These are phyloP conservation scores for Ceratobasidium papillatum DNA, from an alignment of 1,284 basidiomycete species.

Conservation along the genomic window DNA sequence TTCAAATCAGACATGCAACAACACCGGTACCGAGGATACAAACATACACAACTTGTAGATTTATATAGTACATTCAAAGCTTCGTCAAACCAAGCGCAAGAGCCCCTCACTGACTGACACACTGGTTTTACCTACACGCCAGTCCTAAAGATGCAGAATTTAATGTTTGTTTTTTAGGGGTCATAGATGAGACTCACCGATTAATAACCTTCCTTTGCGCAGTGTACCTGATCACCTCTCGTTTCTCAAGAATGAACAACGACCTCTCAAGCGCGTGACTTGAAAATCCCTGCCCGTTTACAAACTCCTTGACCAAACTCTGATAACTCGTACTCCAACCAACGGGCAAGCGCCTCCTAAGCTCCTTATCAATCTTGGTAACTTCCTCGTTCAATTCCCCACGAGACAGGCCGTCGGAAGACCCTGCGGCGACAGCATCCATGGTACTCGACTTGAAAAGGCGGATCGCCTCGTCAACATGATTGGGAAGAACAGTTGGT, in stretches of 20 bases:
- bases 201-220: slow-evolving; percentile 59
- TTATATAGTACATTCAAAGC: neutral
- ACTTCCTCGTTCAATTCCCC: slow-evolving; percentile 96
- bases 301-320: slow-evolving; percentile 94
- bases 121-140: slow-evolving; percentile 8
- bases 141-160: slow-evolving; percentile 1
- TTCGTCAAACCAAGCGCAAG: too few species aligned
- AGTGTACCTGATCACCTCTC: slow-evolving; percentile 92
- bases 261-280: slow-evolving; percentile 93
- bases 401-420: slow-evolving; percentile 87
- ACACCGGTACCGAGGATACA: slow-evolving; percentile 8
- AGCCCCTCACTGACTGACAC: too few species aligned
- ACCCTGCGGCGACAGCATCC: slow-evolving; percentile 96
- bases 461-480: slow-evolving; percentile 98
- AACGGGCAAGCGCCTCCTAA: slow-evolving; percentile 87
- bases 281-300: slow-evolving; percentile 89
- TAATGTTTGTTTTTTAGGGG: neutral
- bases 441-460: slow-evolving; percentile 99
- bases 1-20: neutral
- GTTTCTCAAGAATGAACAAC: slow-evolving; percentile 92
- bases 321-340: slow-evolving; percentile 98
- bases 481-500: slow-evolving; percentile 86
- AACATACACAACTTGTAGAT: neutral
- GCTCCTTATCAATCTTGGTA: slow-evolving; percentile 89
- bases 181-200: slow-evolving; percentile 32